A percentile compares a stretch with the other conserved stretches of the same genome.
phyloP scores from a whole-genome alignment of 2,329 filamentous ascomycete species.

The Penicillium freii region DNA sequence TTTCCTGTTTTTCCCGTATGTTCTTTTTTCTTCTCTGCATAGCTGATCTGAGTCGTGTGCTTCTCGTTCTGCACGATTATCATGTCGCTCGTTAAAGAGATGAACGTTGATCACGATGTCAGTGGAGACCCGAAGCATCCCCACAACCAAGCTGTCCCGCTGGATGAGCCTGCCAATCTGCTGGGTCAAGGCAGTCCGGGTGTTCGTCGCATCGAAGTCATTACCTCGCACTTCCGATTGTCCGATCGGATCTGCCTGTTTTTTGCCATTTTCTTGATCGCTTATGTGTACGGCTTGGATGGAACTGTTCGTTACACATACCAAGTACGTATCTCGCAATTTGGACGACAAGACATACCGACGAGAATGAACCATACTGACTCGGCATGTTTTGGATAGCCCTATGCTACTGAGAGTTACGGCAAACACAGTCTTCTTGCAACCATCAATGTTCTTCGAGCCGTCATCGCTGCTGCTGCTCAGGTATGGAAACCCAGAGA shows the following conservation, averaged over 20 bases:
- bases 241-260: conserved; percentile 59
- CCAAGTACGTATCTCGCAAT: conserved; percentile 32
- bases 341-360: not conserved
- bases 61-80: not conserved
- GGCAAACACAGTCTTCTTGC: conserved; percentile 55
- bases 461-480: conserved; percentile 60
- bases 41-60: not conserved
- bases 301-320: conserved; percentile 55
- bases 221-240: conserved; percentile 53
- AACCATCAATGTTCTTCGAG: conserved; percentile 58
- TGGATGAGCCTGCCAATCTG: not conserved
- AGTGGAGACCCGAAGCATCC: conserved; percentile 6
- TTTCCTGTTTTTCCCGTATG: not conserved
- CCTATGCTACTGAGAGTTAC: conserved; percentile 55
- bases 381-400: conserved; percentile 32
- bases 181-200: conserved; percentile 44
- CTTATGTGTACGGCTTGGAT: conserved; percentile 64
- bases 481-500: conserved; percentile 33
- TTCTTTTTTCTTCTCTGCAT: not conserved
- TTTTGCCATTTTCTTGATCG: conserved; percentile 60
- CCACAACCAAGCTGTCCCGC: not conserved
- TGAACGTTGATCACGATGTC: not conserved
- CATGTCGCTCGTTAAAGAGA: conserved; percentile 1
- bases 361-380: conserved; percentile 1
- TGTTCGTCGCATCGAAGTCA: conserved; percentile 59